Percentiles rank a stretch among this genome's conserved stretches.
phyloP scores from a whole-genome alignment of 768 basidiomycete genomes.

The Termitomyces sp. region DNA sequence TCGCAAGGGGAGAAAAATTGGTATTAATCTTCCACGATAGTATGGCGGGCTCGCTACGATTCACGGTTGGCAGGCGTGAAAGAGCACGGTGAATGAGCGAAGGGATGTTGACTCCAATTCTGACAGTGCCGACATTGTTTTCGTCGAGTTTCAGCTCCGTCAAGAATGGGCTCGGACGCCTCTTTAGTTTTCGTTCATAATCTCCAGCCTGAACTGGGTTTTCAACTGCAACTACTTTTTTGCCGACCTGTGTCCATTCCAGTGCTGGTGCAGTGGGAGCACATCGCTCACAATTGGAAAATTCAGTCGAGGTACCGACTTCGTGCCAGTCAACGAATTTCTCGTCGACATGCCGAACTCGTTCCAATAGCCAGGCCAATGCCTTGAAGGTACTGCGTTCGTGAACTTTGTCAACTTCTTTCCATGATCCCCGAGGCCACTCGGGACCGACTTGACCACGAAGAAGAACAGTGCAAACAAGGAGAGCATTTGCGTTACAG shows the following conservation, averaged over 20 bases:
- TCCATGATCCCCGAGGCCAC: slow-evolving; percentile 74
- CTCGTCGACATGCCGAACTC: slow-evolving; percentile 70
- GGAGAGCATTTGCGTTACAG: slow-evolving; percentile 66
- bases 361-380: slow-evolving; percentile 83
- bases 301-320: slow-evolving; percentile 37
- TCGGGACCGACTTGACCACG: slow-evolving; percentile 64
- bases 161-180: slow-evolving; percentile 80
- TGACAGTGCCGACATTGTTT: slow-evolving; percentile 60
- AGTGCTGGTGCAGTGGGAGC: slow-evolving; percentile 75
- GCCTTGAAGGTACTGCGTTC: slow-evolving; percentile 77
- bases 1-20: slow-evolving; percentile 63
- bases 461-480: slow-evolving; percentile 73
- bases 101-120: slow-evolving; percentile 83
- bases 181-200: slow-evolving; percentile 85
- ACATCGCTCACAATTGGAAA: slow-evolving; percentile 68
- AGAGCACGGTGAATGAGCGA: slow-evolving; percentile 85
- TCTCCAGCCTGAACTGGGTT: slow-evolving; percentile 82
- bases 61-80: slow-evolving; percentile 63
- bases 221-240: slow-evolving; percentile 67
- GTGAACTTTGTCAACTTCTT: slow-evolving; percentile 80
- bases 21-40: slow-evolving; percentile 83
- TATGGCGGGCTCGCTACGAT: slow-evolving; percentile 38
- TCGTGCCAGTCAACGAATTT: slow-evolving; percentile 64
- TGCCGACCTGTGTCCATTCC: slow-evolving; percentile 62
- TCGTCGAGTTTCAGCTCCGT: slow-evolving; percentile 72